A percentile compares a stretch with the other conserved stretches of the same genome.
phyloP scores from a whole-genome alignment of 2,329 filamentous ascomycete species.

The Metarhizium rileyi region DNA sequence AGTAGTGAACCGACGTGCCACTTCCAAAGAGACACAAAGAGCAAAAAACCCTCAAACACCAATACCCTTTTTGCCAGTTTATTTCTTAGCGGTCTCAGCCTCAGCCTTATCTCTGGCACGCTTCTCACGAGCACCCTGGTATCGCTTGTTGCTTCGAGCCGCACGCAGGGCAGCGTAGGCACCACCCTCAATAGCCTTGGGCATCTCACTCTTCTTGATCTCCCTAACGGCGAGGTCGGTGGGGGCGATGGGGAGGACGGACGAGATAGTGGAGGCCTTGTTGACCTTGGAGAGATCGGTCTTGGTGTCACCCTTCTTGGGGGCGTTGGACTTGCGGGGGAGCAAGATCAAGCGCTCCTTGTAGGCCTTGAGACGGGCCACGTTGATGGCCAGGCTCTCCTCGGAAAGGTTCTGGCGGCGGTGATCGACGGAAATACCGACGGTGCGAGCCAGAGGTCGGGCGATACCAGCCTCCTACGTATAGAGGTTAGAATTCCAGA shows the following conservation, averaged over 20 bases:
- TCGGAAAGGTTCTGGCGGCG: constrained; percentile 96
- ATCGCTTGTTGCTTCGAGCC: constrained; percentile 73
- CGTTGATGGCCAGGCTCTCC: constrained; percentile 90
- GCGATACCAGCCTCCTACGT: constrained; percentile 84
- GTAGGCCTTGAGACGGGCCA: constrained; percentile 97
- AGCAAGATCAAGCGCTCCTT: constrained; percentile 93
- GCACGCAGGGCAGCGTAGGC: constrained; percentile 81
- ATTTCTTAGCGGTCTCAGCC: constrained; percentile 80
- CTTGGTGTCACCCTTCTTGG: constrained; percentile 88
- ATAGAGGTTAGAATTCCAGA: constrained; percentile 22
- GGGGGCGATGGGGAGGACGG: constrained; percentile 64
- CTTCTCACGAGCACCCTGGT: constrained; percentile 84
- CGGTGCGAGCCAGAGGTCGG: constrained; percentile 86
- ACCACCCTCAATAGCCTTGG: constrained; percentile 65
- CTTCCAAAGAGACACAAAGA: constrained; percentile 30
- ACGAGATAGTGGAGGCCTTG: constrained; percentile 36
- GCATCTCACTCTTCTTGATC: constrained; percentile 75
- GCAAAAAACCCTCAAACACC: constrained; percentile 33
- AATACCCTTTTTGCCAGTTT: constrained; percentile 37
- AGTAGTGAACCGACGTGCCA: constrained; percentile 28
- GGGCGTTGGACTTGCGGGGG: constrained; percentile 86
- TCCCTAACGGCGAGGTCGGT: constrained; percentile 55
- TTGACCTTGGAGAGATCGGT: constrained; percentile 65
- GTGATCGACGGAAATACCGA: constrained; percentile 94
- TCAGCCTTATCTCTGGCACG: constrained; percentile 80